phyloP scores from a whole-genome alignment of 306 rosid genomes.

The Inga oerstediana region DNA sequence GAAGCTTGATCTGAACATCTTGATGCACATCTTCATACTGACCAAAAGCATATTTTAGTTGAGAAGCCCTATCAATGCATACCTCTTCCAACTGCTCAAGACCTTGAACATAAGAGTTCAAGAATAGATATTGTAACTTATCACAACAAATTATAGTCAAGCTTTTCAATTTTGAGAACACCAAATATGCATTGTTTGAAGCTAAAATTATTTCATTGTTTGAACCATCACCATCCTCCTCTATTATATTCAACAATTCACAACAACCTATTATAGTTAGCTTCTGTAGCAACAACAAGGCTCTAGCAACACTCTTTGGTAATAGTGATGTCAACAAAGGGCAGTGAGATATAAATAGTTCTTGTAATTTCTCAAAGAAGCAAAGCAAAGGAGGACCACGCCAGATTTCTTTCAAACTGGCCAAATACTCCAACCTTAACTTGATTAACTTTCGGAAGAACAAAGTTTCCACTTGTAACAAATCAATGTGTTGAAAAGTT shows the following conservation, averaged over 20 bases:
- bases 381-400: not conserved
- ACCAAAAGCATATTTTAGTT: conserved; percentile 1
- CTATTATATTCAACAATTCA: not conserved
- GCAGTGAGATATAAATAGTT: not conserved
- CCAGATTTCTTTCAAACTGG: not conserved
- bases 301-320: not conserved
- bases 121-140: not conserved
- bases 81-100: not conserved
- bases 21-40: not conserved
- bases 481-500: not conserved
- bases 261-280: not conserved
- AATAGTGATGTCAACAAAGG: conserved; percentile 10
- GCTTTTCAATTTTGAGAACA: not conserved
- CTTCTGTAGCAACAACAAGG: not conserved
- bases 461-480: too few relatives aligned
- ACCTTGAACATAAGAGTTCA: not conserved
- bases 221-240: not conserved
- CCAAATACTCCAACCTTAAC: not conserved
- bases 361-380: not conserved
- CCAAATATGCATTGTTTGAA: not conserved
- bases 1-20: not conserved
- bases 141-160: not conserved
- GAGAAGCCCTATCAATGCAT: not conserved
- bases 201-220: not conserved
- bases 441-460: too few relatives aligned